These are phyloP conservation scores for Penicillium freii DNA, from an alignment of 2,329 filamentous ascomycete species.

Conservation along the genomic window DNA sequence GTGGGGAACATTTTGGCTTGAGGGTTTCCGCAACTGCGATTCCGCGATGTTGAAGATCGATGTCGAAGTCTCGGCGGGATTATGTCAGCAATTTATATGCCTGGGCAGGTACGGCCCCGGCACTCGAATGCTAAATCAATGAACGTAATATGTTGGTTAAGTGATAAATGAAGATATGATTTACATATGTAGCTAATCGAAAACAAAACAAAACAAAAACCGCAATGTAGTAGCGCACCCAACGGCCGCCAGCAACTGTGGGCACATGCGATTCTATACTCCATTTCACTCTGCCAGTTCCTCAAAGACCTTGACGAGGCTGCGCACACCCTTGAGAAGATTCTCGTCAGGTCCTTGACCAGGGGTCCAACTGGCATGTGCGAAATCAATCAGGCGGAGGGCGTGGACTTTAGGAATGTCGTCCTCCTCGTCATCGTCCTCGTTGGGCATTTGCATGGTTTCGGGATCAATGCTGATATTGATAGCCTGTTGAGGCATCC, in stretches of 20 bases:
- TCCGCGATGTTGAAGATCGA: conserved; percentile 20
- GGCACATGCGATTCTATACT: conserved; percentile 5
- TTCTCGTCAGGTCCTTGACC: conserved; percentile 87
- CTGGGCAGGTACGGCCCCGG: no score
- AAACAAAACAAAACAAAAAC: neutral
- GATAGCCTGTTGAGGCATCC: conserved; percentile 32
- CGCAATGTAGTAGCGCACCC: neutral
- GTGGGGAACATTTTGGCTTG: conserved; percentile 64
- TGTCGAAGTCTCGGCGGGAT: conserved; percentile 7
- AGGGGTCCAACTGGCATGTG: conserved; percentile 81
- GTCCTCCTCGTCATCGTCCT: conserved; percentile 56
- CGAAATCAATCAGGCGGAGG: conserved; percentile 94
- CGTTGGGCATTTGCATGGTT: conserved; percentile 46
- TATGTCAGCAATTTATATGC: conserved; percentile 12
- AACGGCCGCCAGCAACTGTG: conserved; percentile 31
- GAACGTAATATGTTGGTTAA: conserved; percentile 1
- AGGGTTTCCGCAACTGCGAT: conserved; percentile 13
- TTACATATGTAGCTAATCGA: neutral
- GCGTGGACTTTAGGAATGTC: conserved; percentile 66
- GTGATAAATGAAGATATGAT: neutral
- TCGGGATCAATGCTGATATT: conserved; percentile 38
- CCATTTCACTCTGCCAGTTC: conserved; percentile 50
- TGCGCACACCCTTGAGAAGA: conserved; percentile 69
- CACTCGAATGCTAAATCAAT: neutral
- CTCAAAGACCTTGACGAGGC: conserved; percentile 67